Conservation (phyloP, 164 flowering plant species). For the Cinnamomum chago region DNA sequence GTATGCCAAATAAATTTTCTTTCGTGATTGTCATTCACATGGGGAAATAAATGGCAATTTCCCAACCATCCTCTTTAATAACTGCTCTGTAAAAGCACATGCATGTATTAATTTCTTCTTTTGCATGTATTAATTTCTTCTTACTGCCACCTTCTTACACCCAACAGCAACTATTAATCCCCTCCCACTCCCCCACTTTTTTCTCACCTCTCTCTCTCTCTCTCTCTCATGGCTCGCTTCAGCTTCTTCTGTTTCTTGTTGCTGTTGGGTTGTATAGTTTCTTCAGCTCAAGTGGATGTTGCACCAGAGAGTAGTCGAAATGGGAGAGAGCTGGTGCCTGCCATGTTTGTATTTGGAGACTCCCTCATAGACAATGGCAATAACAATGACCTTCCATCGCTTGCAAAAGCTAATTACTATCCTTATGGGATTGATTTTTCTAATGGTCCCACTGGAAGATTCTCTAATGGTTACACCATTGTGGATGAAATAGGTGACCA, state of each 20-base stretch:
- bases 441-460: conserved; percentile 84
- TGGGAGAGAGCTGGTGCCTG: conserved; percentile 48
- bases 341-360: conserved; percentile 74
- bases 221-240: conserved; percentile 12
- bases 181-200: background rate
- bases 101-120: conserved; percentile 6
- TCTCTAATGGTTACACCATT: conserved; percentile 87
- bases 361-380: conserved; percentile 85
- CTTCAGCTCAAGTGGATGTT: conserved; percentile 4
- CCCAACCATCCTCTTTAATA: no score
- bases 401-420: conserved; percentile 87
- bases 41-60: no score
- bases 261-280: background rate
- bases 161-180: background rate
- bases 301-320: conserved; percentile 5
- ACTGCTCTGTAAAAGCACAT: no score
- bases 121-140: conserved; percentile 7
- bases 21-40: no score
- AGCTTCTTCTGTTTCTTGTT: conserved; percentile 1
- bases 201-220: background rate
- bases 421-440: conserved; percentile 90
- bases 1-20: no score
- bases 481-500: conserved; percentile 59
- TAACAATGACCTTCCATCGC: conserved; percentile 65
- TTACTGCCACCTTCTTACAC: background rate